These are phyloP conservation scores for Sordariomycetes sp. DNA, from an alignment of 2,329 filamentous ascomycete species.

Conservation along the genomic window DNA sequence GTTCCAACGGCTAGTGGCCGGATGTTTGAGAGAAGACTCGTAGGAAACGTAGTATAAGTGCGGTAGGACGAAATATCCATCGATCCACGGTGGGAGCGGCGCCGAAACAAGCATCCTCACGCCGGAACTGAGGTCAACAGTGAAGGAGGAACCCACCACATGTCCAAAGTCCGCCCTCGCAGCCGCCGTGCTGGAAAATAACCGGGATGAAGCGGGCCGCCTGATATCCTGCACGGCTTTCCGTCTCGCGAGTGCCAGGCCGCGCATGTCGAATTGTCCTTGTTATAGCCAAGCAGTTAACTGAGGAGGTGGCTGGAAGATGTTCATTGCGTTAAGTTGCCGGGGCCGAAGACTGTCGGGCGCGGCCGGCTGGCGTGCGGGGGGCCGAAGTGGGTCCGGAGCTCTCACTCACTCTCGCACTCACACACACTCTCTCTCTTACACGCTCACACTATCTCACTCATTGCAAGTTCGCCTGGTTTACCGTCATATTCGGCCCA, in stretches of 20 bases:
- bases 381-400: too few relatives aligned
- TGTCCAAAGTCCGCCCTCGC: slow-evolving; percentile 32
- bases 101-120: not conserved
- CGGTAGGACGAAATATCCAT: not conserved
- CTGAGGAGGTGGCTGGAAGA: not conserved
- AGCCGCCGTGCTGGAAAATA: slow-evolving; percentile 13
- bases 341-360: not conserved
- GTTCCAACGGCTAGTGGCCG: not conserved
- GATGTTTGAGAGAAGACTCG: too few relatives aligned
- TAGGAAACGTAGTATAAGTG: too few relatives aligned
- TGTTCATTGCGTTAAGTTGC: not conserved
- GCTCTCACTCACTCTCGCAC: too few relatives aligned
- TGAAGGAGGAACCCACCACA: slow-evolving; percentile 21
- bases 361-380: too few relatives aligned
- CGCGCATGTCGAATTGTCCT: not conserved
- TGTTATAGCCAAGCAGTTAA: not conserved
- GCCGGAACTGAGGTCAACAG: not conserved
- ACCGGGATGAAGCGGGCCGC: not conserved
- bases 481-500: too few relatives aligned
- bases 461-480: too few relatives aligned
- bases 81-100: not conserved
- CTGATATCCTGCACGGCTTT: not conserved
- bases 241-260: not conserved
- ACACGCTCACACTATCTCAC: too few relatives aligned
- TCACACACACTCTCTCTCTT: too few relatives aligned